Conservation (phyloP, 1,284 basidiomycete genomes). For the Pyrrhoderma lamaoense region DNA sequence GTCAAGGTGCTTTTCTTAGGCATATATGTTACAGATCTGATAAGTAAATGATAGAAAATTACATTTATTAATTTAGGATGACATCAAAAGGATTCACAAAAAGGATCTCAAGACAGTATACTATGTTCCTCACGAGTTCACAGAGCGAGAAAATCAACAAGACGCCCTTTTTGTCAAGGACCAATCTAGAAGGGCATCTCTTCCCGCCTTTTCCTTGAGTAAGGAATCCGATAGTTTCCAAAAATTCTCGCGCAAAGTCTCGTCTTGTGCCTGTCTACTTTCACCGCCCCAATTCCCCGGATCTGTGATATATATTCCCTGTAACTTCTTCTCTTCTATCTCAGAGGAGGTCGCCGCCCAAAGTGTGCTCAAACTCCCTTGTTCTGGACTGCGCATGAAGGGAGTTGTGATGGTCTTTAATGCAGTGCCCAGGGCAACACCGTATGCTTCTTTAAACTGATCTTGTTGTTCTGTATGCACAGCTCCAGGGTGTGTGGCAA, state of each 20-base stretch:
- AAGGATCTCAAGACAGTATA: too few species aligned
- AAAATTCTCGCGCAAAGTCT: conserved; percentile 31
- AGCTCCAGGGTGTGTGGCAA: conserved; percentile 35
- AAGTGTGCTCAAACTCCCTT: conserved; percentile 29
- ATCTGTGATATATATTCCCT: conserved; percentile 35
- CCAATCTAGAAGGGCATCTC: conserved; percentile 30
- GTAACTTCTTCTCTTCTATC: conserved; percentile 31
- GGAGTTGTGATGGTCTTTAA: conserved; percentile 29
- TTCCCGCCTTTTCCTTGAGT: conserved; percentile 29
- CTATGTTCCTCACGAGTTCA: too few species aligned
- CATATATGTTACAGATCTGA: too few species aligned
- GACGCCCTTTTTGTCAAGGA: neutral
- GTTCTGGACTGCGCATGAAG: conserved; percentile 31
- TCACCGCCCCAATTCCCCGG: conserved; percentile 30
- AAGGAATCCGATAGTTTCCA: conserved; percentile 33
- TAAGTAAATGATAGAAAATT: too few species aligned
- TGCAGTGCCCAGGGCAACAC: conserved; percentile 28
- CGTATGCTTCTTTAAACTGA: conserved; percentile 35
- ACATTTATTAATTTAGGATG: too few species aligned
- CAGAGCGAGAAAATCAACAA: too few species aligned
- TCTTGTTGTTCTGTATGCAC: conserved; percentile 39
- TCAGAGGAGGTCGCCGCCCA: conserved; percentile 33
- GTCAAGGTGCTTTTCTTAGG: too few species aligned
- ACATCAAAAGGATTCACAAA: too few species aligned
- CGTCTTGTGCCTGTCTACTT: conserved; percentile 31